Evolutionary conservation across 768 basidiomycete species (phyloP).

Genomic region (Crucibulum laeve): DNA sequence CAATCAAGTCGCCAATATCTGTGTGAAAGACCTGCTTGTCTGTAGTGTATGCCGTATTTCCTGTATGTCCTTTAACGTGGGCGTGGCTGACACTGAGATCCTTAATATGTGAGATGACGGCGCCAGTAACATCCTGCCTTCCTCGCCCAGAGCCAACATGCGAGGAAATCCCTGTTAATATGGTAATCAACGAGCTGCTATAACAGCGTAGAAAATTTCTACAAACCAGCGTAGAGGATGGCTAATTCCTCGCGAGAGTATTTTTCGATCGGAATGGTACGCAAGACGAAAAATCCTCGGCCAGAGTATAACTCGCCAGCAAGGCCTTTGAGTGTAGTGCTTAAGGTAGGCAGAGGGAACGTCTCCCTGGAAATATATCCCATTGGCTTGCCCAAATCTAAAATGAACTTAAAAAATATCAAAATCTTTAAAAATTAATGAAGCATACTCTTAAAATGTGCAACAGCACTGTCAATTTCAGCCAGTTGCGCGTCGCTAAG

Average conservation of each 20-base stretch:
- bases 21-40: constrained; percentile 49
- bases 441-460: constrained; percentile 32
- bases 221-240: constrained; percentile 37
- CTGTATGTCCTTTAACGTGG: constrained; percentile 33
- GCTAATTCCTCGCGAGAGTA: constrained; percentile 35
- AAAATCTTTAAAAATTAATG: neutral
- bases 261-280: constrained; percentile 37
- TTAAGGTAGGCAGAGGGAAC: constrained; percentile 39
- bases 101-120: constrained; percentile 43
- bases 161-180: constrained; percentile 42
- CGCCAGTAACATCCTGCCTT: constrained; percentile 37
- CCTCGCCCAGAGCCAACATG: constrained; percentile 42
- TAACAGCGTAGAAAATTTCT: too few relatives aligned
- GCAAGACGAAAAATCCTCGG: constrained; percentile 44
- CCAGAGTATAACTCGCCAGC: constrained; percentile 38
- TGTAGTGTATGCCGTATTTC: constrained; percentile 42
- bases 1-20: constrained; percentile 41
- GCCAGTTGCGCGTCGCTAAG: constrained; percentile 26
- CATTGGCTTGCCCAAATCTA: constrained; percentile 7
- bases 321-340: constrained; percentile 27
- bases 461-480: constrained; percentile 34
- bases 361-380: constrained; percentile 32
- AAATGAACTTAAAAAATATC: neutral
- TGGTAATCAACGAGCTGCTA: constrained; percentile 35
- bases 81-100: constrained; percentile 39